Conservation (phyloP, 768 basidiomycete species). For the Leccinum barrowsii region DNA sequence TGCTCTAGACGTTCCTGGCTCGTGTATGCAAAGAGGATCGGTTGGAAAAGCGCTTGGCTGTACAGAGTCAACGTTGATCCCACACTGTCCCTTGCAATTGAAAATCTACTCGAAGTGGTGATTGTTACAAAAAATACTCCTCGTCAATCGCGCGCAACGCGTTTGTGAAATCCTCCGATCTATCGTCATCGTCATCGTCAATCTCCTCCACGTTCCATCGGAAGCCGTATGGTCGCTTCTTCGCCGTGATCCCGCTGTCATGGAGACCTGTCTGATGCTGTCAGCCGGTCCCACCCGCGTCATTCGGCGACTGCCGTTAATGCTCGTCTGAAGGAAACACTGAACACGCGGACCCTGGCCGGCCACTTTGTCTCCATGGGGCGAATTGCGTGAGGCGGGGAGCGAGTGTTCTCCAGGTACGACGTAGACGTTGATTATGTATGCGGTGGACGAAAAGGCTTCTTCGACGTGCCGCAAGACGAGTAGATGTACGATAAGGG, state of each 20-base stretch:
- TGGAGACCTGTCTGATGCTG: not conserved
- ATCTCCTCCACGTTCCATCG: conserved; percentile 1
- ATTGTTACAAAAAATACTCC: not conserved
- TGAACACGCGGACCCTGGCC: conserved; percentile 36
- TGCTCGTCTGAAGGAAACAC: conserved; percentile 37
- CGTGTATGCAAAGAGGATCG: no score
- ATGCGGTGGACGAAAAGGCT: conserved; percentile 49
- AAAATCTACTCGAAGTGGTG: no score
- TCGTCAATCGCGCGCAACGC: conserved; percentile 18
- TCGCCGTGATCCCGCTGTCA: not conserved
- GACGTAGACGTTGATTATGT: conserved; percentile 57
- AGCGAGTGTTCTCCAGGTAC: conserved; percentile 42
- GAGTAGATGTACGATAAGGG: conserved; percentile 67
- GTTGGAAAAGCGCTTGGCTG: no score
- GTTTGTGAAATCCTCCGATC: conserved; percentile 19
- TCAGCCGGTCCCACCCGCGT: conserved; percentile 10
- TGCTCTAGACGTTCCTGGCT: no score
- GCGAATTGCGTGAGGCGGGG: conserved; percentile 44
- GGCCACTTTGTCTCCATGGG: conserved; percentile 35
- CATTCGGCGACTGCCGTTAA: conserved; percentile 18
- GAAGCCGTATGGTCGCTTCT: conserved; percentile 10
- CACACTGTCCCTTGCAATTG: no score
- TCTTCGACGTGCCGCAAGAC: conserved; percentile 62
- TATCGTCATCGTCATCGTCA: conserved; percentile 4
- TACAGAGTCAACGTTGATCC: no score